These are phyloP conservation scores for Brettanomyces anomalus DNA, from an alignment of 805 yeast species.

Conservation along the genomic window DNA sequence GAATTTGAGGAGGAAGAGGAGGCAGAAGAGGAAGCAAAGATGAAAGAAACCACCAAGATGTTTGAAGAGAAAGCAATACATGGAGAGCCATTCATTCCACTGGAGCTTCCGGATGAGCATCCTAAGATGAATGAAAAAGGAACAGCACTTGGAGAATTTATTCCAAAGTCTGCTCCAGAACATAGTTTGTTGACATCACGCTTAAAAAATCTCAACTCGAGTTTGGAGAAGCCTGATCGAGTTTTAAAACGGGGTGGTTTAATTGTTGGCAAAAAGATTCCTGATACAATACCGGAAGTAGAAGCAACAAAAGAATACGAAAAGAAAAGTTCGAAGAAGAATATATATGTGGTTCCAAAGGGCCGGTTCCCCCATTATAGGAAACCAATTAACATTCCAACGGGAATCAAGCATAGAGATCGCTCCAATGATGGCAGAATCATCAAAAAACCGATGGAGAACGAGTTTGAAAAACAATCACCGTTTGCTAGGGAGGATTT, in stretches of 20 bases:
- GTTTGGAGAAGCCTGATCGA: too few species aligned
- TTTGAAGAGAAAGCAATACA: not conserved
- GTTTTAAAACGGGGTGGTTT: too few species aligned
- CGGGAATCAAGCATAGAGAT: slow-evolving; percentile 10
- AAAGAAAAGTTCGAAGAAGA: too few species aligned
- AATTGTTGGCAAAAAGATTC: too few species aligned
- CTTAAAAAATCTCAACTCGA: not conserved
- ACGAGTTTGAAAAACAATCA: slow-evolving; percentile 9
- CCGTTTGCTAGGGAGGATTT: slow-evolving; percentile 57
- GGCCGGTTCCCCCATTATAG: slow-evolving; percentile 11
- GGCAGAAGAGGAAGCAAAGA: slow-evolving; percentile 1
- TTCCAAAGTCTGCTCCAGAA: slow-evolving; percentile 1
- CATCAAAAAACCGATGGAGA: slow-evolving; percentile 11
- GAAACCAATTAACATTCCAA: slow-evolving; percentile 23
- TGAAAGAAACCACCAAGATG: slow-evolving; percentile 8
- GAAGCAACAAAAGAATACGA: too few species aligned
- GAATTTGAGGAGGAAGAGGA: slow-evolving; percentile 33
- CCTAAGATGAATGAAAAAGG: not conserved
- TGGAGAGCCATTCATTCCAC: not conserved
- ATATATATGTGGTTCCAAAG: slow-evolving; percentile 1
- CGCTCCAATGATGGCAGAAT: slow-evolving; percentile 15
- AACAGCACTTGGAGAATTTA: not conserved
- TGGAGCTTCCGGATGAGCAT: not conserved
- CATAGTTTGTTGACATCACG: not conserved
- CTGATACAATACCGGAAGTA: too few species aligned